A percentile compares a stretch with the other conserved stretches of the same genome.
Evolutionary conservation across 2,329 filamentous ascomycete genomes (phyloP).

Genomic region (Coleophoma cylindrospora): DNA sequence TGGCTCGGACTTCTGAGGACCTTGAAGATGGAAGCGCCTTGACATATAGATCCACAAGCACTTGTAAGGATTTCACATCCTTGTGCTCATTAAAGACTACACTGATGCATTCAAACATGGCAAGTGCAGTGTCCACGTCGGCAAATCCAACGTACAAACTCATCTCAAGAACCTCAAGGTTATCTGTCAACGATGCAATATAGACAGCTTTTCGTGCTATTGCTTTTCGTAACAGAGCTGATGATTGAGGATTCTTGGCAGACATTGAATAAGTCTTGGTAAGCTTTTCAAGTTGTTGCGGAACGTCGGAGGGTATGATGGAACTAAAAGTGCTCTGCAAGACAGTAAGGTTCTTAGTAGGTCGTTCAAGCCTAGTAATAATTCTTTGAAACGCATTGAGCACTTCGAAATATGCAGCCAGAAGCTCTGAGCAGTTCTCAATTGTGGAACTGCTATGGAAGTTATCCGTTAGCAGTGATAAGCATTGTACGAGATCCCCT

Average conservation of each 20-base stretch:
- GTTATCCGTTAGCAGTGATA: background rate
- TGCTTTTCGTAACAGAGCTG: slow-evolving; percentile 5
- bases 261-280: too few species aligned
- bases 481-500: slow-evolving; percentile 20
- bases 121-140: slow-evolving; percentile 5
- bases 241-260: background rate
- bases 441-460: background rate
- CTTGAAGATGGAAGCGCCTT: background rate
- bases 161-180: background rate
- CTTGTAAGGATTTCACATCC: background rate
- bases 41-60: background rate
- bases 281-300: too few species aligned
- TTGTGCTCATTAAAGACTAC: background rate
- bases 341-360: too few species aligned
- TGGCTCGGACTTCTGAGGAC: slow-evolving; percentile 37
- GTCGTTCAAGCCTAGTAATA: too few species aligned
- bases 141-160: background rate
- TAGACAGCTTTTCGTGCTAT: background rate
- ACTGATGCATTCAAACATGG: slow-evolving; percentile 8
- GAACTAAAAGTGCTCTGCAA: too few species aligned
- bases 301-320: too few species aligned
- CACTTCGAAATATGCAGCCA: slow-evolving; percentile 28
- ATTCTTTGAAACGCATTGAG: slow-evolving; percentile 18
- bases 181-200: background rate
- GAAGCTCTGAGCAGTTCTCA: slow-evolving; percentile 8